Evolutionary conservation across 108 stramenopile genomes (phyloP), one percentile per base, ranked within the genome.

Genomic region (Fragilariopsis cylindrus): DNA sequence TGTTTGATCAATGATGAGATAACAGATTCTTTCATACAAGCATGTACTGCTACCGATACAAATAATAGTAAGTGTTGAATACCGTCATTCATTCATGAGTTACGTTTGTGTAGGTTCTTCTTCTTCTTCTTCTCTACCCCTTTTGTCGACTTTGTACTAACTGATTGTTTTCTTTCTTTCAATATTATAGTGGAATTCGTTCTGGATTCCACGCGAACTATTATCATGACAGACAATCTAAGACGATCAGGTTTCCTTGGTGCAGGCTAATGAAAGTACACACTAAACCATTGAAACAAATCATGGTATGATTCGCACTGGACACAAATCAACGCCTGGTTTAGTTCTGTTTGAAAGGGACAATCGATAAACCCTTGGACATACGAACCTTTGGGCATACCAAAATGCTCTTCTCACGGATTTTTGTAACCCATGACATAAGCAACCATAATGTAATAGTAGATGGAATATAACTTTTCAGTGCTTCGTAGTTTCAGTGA

Each of bases 31-130:
- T 99, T 96, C 76, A 90, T 95, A 67, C 98, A 99, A 76, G 95
- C 98, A 44, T 98, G 97, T 4, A 98, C 97, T 85, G 98, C 98
- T 7, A 99, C 98, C 3, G 98, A 99, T 90, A 98, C 97, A 6
- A 90, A 94, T 77, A 97, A 98, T 70, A 90, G 82, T 83, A 83
- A 83, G 82, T 83, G 67, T 15, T 13, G 19, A 11, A 62, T 18
- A 30, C 60, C 16, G 30, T 16, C 19, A 12, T 62, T 16, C 60
- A 39, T 62, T 12, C 16, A 12, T 62, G 13, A 13, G 12, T 39
- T 12, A 62, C 18, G 21, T 12, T 12, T 39, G 30, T 16, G 11
- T 62, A 18, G 11, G 11, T 70, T 56, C 0, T 42, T 19, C 57
- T 55, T 21, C 39, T 58, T 50, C 15, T 45, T 70, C 5, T 8